Evolutionary conservation across 495 filamentous ascomycete species (phyloP).

Genomic region (Lentithecium fluviatile): DNA sequence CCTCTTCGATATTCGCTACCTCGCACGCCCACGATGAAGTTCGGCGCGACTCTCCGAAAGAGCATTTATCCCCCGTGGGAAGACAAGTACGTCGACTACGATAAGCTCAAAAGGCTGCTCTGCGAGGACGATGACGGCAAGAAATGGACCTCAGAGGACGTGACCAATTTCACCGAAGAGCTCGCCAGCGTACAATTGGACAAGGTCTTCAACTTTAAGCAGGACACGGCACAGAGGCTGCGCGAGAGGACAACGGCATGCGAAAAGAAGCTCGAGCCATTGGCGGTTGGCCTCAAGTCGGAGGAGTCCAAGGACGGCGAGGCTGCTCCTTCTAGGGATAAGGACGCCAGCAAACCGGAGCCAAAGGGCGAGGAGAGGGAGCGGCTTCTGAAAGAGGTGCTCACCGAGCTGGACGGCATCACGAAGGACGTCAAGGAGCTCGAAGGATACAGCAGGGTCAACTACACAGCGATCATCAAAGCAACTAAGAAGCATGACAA

Average conservation of each 20-base stretch:
- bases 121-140: slow-evolving; percentile 62
- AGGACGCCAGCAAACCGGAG: slow-evolving; percentile 41
- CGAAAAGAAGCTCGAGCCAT: slow-evolving; percentile 58
- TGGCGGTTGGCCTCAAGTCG: slow-evolving; percentile 41
- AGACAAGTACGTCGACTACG: slow-evolving; percentile 91
- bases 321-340: slow-evolving; percentile 38
- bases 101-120: slow-evolving; percentile 83
- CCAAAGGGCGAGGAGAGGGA: slow-evolving; percentile 45
- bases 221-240: slow-evolving; percentile 67
- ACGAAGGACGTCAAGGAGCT: slow-evolving; percentile 88
- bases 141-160: slow-evolving; percentile 92
- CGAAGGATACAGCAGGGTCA: slow-evolving; percentile 91
- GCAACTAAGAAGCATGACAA: slow-evolving; percentile 98
- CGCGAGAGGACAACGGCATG: slow-evolving; percentile 62
- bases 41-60: slow-evolving; percentile 79
- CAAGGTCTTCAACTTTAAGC: slow-evolving; percentile 90
- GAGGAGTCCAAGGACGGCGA: slow-evolving; percentile 27
- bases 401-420: slow-evolving; percentile 79
- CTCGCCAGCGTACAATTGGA: slow-evolving; percentile 90
- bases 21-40: slow-evolving; percentile 67
- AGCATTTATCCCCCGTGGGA: slow-evolving; percentile 87
- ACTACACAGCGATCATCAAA: slow-evolving; percentile 97
- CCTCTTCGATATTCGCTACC: neutral
- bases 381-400: slow-evolving; percentile 62
- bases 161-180: slow-evolving; percentile 90